Conservation (phyloP, 2,329 filamentous ascomycete species). For the Westerdykella sp. region DNA sequence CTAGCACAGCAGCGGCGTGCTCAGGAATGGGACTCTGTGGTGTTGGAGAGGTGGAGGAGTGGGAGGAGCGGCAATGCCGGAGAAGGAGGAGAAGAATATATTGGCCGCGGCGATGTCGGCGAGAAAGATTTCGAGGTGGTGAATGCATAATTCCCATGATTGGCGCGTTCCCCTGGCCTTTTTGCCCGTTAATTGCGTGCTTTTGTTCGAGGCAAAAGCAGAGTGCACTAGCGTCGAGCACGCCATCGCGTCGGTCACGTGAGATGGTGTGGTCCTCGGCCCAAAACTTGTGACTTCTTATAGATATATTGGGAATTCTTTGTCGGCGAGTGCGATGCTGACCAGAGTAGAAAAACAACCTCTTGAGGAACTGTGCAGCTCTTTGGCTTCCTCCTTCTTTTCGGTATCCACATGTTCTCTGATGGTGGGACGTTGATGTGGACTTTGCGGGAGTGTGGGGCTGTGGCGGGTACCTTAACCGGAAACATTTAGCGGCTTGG, state of each 20-base stretch:
- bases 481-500: too few relatives aligned
- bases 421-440: too few relatives aligned
- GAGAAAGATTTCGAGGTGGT: conserved; percentile 20
- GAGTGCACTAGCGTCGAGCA: conserved; percentile 22
- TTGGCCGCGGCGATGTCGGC: conserved; percentile 24
- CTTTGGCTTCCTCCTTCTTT: too few relatives aligned
- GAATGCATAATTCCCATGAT: conserved; percentile 20
- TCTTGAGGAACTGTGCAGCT: too few relatives aligned
- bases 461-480: too few relatives aligned
- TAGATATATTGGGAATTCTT: too few relatives aligned
- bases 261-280: too few relatives aligned
- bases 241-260: neutral
- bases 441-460: too few relatives aligned
- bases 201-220: conserved; percentile 23
- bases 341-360: too few relatives aligned
- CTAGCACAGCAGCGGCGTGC: conserved; percentile 1
- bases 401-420: too few relatives aligned
- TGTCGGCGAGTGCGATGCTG: too few relatives aligned
- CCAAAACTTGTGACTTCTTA: too few relatives aligned
- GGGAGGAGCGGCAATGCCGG: conserved; percentile 12
- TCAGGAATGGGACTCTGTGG: neutral
- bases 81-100: conserved; percentile 6
- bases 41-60: neutral
- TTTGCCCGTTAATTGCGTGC: conserved; percentile 15
- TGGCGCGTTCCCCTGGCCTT: conserved; percentile 12